Base-by-base conservation (phyloP, 345 rosid species). In the Nasturtium officinale region DNA sequence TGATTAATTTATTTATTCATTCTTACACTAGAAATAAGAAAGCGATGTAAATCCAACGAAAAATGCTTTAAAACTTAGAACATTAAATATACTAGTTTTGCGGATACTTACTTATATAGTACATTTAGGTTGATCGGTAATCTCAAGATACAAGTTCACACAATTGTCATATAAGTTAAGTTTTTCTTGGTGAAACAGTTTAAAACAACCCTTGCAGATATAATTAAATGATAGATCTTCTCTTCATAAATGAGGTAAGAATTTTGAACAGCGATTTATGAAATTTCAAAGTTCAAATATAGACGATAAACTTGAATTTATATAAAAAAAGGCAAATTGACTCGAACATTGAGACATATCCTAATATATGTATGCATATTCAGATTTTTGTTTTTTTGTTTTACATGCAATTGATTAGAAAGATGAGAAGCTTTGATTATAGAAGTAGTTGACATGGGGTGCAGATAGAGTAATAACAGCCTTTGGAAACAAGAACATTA, bases 401-500 rank as follows among this genome's bases (percentile, higher is more conserved):
- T 67, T 67, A 38, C 78, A 74, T 67, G 73, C 53, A 59, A 21
- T 58, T 67, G 73, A 60, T 67, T 58, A 67, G 78, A 74, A 67
- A 74, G 78, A n/a, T 59, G 73, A 51, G 54, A 48, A 66, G 54
- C 23, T 73, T 64, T 73, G 59, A 48, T 65, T 45, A 43, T 51
- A 73, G 59, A 58, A 74, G 61, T 51, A 67, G 67, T 69, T 53
- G 64, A 9, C 5, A 11, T 35, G 60, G 25, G 25, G 6, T 35
- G 60, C 51, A 74, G 67, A 58, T 50, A 74, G 72, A 25, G 61
- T 57, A 48, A 58, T 55, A 73, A 55, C 67, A 67, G 67, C 67
- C 60, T 74, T 66, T 66, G 60, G 73, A 58, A 66, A 73, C 33
- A 26, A 65, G 32, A 65, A 16, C 66, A 46, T 47, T 55, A 55